Evolutionary conservation across 257 asterid species (phyloP), one percentile per base, ranked within the genome.

Genomic region (Solanum pinnatisectum): DNA sequence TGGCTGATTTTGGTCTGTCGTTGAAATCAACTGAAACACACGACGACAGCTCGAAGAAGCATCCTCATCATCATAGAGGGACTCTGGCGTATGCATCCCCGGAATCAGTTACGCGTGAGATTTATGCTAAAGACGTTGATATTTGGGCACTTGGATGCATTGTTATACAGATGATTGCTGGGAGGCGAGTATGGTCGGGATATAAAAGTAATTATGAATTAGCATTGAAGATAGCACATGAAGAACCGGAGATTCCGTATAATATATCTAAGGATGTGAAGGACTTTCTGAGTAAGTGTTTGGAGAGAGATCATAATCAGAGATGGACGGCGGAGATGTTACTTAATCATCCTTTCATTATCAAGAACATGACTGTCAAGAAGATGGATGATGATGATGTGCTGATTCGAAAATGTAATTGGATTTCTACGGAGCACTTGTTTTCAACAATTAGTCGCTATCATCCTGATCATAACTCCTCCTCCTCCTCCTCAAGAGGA

Each of bases 291-390:
- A 13, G 6, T 0, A 86, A 16, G 65, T 89, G 89, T 72, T 73
- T 89, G 14, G 72, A 87, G 3, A 89, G 5, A 5, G 65, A 81
- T 10, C 44, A 16, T 14, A 18, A 35, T 4, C 9, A 20, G n/a
- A 89, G 91, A 86, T 82, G 91, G 91, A 89, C 60, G 0, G 72
- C 82, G 4, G 33, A 36, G 2, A 59, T 8, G 87, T 27, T 89
- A 15, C 46, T 71, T 23, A 37, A 12, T 20, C 91, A 68, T 68
- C 74, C 36, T 5, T 68, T 27, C 20, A 67, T 25, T 44, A 44
- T 44, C 33, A 63, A n/a, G 0, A 63, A 23, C 14, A 0, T 46
- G 14, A 46, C 12, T 4, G 0, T 8, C 0, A 67, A 67, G 10
- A 67, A 67, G 33, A 27, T 68, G 32, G 33, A 65, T 4, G 71